phyloP scores from a whole-genome alignment of 2,329 filamentous ascomycete genomes.

The Lasiodiplodia sp. region DNA sequence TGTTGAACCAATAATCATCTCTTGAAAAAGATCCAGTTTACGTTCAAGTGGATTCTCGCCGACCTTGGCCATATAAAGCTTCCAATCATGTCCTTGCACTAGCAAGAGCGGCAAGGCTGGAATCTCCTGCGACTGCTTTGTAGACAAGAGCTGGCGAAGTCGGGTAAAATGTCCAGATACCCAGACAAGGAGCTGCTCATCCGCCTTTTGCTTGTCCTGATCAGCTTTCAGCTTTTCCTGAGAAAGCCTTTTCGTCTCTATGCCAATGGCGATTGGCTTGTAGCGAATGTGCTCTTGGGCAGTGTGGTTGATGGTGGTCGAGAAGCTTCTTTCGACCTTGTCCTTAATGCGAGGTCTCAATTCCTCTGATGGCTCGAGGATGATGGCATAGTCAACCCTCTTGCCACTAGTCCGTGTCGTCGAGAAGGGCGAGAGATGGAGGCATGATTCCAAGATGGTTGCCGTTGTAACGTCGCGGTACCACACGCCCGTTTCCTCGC shows the following conservation, averaged over 20 bases:
- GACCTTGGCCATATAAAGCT: constrained; percentile 2
- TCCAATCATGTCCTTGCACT: constrained; percentile 30
- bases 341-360: neutral
- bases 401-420: neutral
- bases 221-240: constrained; percentile 9
- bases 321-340: neutral
- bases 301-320: constrained; percentile 24
- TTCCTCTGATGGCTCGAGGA: constrained; percentile 3
- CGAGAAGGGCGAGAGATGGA: neutral
- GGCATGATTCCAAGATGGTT: neutral
- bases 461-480: constrained; percentile 13
- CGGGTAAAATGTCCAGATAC: constrained; percentile 24
- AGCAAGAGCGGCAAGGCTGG: constrained; percentile 25
- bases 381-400: constrained; percentile 29
- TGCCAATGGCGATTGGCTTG: constrained; percentile 23
- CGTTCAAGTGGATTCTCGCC: no score
- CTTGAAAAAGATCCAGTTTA: neutral
- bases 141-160: constrained; percentile 3
- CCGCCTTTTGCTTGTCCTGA: constrained; percentile 6
- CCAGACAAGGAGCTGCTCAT: constrained; percentile 27
- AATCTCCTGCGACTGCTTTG: neutral
- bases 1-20: constrained; percentile 20
- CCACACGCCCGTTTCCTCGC: constrained; percentile 1
- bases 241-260: constrained; percentile 23
- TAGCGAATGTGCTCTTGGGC: constrained; percentile 12